Conservation (phyloP, 2,329 filamentous ascomycete species). For the Leptodontidium sp. region DNA sequence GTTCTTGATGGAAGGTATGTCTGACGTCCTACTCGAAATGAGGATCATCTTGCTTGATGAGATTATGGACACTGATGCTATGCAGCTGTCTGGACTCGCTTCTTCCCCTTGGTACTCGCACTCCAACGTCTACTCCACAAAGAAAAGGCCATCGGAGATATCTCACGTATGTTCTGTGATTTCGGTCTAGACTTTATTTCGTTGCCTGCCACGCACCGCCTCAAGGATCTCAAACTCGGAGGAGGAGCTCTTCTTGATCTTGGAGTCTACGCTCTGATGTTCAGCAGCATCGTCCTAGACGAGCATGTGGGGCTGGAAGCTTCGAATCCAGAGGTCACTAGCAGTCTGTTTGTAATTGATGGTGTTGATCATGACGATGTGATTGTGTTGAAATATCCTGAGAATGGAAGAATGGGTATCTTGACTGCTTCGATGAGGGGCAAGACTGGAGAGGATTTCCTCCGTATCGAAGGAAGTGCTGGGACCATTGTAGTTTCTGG, state of each 20-base stretch:
- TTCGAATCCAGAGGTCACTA: neutral
- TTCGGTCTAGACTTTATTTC: conserved; percentile 13
- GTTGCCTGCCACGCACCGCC: conserved; percentile 54
- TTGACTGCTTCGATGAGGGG: conserved; percentile 12
- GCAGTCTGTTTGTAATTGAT: conserved; percentile 8
- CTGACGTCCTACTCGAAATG: conserved; percentile 48
- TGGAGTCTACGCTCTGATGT: conserved; percentile 72
- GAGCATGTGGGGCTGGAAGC: conserved; percentile 35
- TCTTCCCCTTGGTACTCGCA: conserved; percentile 66
- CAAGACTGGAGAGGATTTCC: conserved; percentile 11
- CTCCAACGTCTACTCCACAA: conserved; percentile 22
- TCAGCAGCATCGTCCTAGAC: conserved; percentile 69
- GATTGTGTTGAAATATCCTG: conserved; percentile 18
- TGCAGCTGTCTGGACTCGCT: conserved; percentile 70
- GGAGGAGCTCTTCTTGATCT: conserved; percentile 71
- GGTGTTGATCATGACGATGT: conserved; percentile 9
- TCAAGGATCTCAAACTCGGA: conserved; percentile 72
- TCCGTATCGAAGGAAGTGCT: conserved; percentile 43
- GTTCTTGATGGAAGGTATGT: conserved; percentile 66
- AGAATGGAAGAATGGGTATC: conserved; percentile 5
- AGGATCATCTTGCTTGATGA: neutral
- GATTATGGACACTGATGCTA: conserved; percentile 48
- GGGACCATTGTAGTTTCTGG: conserved; percentile 69
- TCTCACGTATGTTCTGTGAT: conserved; percentile 49
- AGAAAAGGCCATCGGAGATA: conserved; percentile 53